phyloP scores from a whole-genome alignment of 2,329 filamentous ascomycete species.

The Fonsecaea pedrosoi region DNA sequence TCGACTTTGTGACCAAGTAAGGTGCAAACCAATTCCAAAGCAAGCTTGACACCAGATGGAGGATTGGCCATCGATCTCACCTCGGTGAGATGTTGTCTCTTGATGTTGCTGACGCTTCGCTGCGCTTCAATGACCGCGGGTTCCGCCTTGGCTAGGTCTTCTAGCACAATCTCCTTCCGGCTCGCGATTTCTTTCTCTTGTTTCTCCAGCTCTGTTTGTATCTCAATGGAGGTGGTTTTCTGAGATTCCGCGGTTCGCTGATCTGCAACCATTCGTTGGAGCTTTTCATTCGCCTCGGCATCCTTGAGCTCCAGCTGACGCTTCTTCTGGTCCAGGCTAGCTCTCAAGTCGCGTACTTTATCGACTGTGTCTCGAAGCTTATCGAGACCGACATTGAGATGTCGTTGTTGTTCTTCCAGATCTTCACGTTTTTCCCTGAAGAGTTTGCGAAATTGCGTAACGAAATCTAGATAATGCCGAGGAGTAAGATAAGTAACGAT shows the following conservation, averaged over 20 bases:
- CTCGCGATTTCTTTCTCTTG: conserved; percentile 87
- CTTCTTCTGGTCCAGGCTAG: conserved; percentile 93
- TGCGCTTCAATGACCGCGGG: conserved; percentile 92
- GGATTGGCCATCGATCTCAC: conserved; percentile 96
- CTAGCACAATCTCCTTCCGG: conserved; percentile 81
- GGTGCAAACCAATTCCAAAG: conserved; percentile 95
- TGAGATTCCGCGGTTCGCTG: conserved; percentile 93
- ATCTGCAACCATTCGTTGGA: conserved; percentile 96
- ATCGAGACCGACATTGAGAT: conserved; percentile 97
- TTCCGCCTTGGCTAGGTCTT: conserved; percentile 87
- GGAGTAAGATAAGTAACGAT: conserved; percentile 93
- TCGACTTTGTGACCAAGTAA: conserved; percentile 87
- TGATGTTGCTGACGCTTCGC: conserved; percentile 98
- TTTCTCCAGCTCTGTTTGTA: conserved; percentile 83
- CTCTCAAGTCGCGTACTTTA: conserved; percentile 91
- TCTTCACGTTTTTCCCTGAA: conserved; percentile 99
- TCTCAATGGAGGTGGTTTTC: conserved; percentile 84
- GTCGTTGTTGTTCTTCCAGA: conserved; percentile 95
- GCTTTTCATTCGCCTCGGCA: conserved; percentile 92
- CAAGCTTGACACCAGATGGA: conserved; percentile 85
- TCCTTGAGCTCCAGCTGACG: conserved; percentile 91
- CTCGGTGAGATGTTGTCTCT: conserved; percentile 94
- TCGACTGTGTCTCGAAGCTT: conserved; percentile 96
- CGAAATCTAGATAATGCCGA: conserved; percentile 96
- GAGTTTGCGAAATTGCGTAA: conserved; percentile 94